Conservation (phyloP, 73 alveolate species). For the Stentor coeruleus region DNA sequence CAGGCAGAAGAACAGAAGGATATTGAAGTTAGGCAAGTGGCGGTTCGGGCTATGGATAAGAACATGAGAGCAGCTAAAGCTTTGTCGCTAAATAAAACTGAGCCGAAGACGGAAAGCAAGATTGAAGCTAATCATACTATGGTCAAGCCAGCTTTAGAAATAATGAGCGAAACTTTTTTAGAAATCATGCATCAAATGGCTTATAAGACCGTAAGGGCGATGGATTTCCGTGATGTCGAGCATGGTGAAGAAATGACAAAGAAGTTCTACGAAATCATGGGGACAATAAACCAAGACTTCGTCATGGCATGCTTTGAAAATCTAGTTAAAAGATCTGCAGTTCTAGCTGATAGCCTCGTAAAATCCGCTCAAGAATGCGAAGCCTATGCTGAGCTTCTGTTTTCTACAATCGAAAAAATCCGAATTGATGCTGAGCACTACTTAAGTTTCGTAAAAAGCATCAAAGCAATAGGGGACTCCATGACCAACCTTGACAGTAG, state of each 20-base stretch:
- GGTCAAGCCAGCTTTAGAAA: slow-evolving; percentile 22
- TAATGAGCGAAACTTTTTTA: slow-evolving; percentile 22
- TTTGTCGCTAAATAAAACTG: neutral
- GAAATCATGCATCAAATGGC: slow-evolving; percentile 16
- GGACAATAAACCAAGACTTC: neutral
- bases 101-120: neutral
- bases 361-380: slow-evolving; percentile 15
- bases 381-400: slow-evolving; percentile 1
- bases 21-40: slow-evolving; percentile 18
- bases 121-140: neutral
- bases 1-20: slow-evolving; percentile 4
- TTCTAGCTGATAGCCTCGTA: neutral
- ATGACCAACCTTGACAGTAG: neutral
- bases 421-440: slow-evolving; percentile 6
- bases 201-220: neutral
- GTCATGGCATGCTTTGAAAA: slow-evolving; percentile 12
- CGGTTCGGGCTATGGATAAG: slow-evolving; percentile 23
- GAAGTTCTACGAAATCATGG: neutral
- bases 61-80: slow-evolving; percentile 27
- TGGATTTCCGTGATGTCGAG: slow-evolving; percentile 16
- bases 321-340: neutral
- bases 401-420: slow-evolving; percentile 3
- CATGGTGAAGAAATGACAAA: slow-evolving; percentile 10
- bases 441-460: neutral
- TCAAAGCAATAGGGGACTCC: neutral